These are phyloP conservation scores for Streptanthus diversifolius DNA, from an alignment of 345 rosid genomes.

Conservation along the genomic window DNA sequence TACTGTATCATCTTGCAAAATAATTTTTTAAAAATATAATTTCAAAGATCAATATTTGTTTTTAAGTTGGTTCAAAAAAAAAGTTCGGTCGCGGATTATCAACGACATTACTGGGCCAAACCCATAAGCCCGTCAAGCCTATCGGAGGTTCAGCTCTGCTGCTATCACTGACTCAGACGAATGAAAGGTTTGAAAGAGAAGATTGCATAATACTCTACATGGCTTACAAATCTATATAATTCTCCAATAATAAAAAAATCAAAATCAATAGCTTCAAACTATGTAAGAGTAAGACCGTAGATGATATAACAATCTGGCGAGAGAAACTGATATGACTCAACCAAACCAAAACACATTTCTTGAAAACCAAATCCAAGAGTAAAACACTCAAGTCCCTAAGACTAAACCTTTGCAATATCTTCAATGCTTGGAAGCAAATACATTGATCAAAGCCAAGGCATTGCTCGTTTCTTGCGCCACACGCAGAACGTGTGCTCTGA, in stretches of 20 bases:
- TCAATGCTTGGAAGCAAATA: slow-evolving; percentile 47
- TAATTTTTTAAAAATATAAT: background rate
- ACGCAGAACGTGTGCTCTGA: slow-evolving; percentile 46
- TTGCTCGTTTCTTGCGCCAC: slow-evolving; percentile 90
- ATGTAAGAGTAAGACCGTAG: background rate
- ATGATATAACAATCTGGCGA: background rate
- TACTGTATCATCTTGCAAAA: background rate
- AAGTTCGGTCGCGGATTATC: background rate
- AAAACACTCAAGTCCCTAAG: background rate
- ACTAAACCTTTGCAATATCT: background rate
- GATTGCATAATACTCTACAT: background rate
- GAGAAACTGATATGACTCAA: background rate
- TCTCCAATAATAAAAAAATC: too few relatives aligned
- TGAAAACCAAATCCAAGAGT: background rate
- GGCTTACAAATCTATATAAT: background rate
- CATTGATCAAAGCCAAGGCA: slow-evolving; percentile 69
- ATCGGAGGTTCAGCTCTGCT: background rate
- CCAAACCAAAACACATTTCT: background rate
- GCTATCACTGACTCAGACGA: background rate
- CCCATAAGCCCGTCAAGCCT: background rate
- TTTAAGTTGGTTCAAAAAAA: background rate
- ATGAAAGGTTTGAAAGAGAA: background rate
- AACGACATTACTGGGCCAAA: background rate
- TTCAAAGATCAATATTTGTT: background rate
- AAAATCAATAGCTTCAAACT: background rate